Evolutionary conservation across 306 rosid genomes (phyloP).

Genomic region (Senna tora): DNA sequence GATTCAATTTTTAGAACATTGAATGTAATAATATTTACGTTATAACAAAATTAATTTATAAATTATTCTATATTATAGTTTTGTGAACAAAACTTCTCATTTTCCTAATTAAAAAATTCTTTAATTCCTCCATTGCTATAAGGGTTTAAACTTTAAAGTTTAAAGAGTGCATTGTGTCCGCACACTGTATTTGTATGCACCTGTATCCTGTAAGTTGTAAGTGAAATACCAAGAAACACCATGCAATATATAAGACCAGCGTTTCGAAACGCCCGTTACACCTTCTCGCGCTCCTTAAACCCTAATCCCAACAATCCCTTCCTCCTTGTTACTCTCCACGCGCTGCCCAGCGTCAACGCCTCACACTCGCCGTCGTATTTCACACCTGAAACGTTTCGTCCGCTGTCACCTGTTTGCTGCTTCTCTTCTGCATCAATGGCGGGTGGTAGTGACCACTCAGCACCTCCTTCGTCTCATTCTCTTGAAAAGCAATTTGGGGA

Average conservation of each 20-base stretch:
- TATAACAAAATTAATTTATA: too few relatives aligned
- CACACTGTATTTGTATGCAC: too few relatives aligned
- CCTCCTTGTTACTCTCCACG: constrained; percentile 14
- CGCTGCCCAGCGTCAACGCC: constrained; percentile 9
- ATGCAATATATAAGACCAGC: constrained; percentile 59
- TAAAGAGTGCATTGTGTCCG: too few relatives aligned
- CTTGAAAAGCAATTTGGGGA: constrained; percentile 80
- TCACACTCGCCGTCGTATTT: constrained; percentile 29
- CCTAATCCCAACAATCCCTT: constrained; percentile 43
- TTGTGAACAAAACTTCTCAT: too few relatives aligned
- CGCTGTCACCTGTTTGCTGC: constrained; percentile 21
- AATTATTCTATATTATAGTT: too few relatives aligned
- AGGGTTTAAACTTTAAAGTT: too few relatives aligned
- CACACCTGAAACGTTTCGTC: constrained; percentile 37
- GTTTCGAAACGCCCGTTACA: constrained; percentile 60
- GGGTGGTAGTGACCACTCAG: constrained; percentile 43
- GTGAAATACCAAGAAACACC: background rate
- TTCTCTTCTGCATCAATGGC: constrained; percentile 54
- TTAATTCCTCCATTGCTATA: too few relatives aligned
- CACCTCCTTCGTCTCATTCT: constrained; percentile 41
- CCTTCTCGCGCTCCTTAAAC: constrained; percentile 51
- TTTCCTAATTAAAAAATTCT: too few relatives aligned
- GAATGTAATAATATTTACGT: too few relatives aligned
- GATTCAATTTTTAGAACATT: too few relatives aligned
- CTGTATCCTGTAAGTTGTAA: too few relatives aligned